These are phyloP conservation scores for Xylaria sp. DNA, from an alignment of 2,329 filamentous ascomycete genomes.

Conservation along the genomic window DNA sequence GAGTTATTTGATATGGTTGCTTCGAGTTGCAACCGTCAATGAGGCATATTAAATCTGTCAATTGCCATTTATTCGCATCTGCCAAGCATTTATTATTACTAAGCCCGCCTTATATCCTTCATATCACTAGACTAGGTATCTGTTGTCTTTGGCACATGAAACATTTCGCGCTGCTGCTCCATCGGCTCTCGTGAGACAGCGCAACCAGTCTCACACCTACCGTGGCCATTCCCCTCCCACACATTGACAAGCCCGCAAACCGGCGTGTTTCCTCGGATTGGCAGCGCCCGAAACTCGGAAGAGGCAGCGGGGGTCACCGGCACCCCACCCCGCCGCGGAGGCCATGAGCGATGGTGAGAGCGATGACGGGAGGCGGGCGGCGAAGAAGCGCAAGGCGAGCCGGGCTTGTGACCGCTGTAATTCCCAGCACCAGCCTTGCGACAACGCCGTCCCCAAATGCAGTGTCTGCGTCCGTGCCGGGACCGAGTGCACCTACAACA, in stretches of 20 bases:
- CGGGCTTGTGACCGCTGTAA: slow-evolving; percentile 59
- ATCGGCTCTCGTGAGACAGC: slow-evolving; percentile 20
- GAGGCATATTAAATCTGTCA: slow-evolving; percentile 15
- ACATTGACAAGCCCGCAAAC: neutral
- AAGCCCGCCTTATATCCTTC: slow-evolving; percentile 18
- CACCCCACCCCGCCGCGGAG: slow-evolving; percentile 41
- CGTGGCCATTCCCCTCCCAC: slow-evolving; percentile 10
- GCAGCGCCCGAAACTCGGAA: slow-evolving; percentile 18
- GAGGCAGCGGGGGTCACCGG: slow-evolving; percentile 39
- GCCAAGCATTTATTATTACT: slow-evolving; percentile 21
- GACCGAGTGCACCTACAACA: slow-evolving; percentile 51
- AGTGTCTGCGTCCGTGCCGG: slow-evolving; percentile 56
- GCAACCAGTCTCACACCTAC: neutral
- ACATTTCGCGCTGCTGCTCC: slow-evolving; percentile 5
- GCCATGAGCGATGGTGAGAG: slow-evolving; percentile 53
- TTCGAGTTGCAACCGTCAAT: neutral
- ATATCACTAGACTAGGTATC: neutral
- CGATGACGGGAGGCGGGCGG: slow-evolving; percentile 48
- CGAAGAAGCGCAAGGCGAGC: slow-evolving; percentile 53
- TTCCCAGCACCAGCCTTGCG: slow-evolving; percentile 60
- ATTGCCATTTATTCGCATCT: slow-evolving; percentile 11
- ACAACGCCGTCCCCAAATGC: slow-evolving; percentile 60
- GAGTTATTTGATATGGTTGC: neutral
- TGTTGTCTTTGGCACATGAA: neutral
- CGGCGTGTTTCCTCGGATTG: neutral